Conservation (phyloP, 1,139 yeast species). For the Lodderomyces beijingensis region DNA sequence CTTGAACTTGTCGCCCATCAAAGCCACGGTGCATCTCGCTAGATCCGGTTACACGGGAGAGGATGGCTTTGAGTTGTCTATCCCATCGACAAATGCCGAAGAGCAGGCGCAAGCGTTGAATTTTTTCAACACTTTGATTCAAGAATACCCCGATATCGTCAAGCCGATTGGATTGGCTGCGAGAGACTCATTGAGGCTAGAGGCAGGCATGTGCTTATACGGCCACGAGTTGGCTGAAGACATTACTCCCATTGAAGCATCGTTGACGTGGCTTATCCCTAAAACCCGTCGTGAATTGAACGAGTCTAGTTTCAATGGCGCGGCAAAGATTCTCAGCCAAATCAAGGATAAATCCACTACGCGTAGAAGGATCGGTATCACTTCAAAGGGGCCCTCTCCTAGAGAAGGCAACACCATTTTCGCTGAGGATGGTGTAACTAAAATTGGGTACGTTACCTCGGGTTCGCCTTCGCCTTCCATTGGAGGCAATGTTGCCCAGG, state of each 20-base stretch:
- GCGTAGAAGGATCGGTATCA: slow-evolving; percentile 69
- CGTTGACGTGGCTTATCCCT: slow-evolving; percentile 85
- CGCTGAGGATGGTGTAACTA: slow-evolving; percentile 41
- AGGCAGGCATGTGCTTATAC: slow-evolving; percentile 97
- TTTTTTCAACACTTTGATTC: slow-evolving; percentile 60
- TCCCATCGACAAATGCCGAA: slow-evolving; percentile 50
- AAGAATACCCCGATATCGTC: slow-evolving; percentile 51
- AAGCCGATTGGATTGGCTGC: slow-evolving; percentile 95
- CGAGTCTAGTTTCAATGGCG: slow-evolving; percentile 65
- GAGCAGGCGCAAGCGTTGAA: slow-evolving; percentile 46
- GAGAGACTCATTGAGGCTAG: slow-evolving; percentile 88
- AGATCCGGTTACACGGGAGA: slow-evolving; percentile 98
- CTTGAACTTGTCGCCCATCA: slow-evolving; percentile 44
- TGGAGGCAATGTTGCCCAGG: slow-evolving; percentile 90
- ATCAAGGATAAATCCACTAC: slow-evolving; percentile 56
- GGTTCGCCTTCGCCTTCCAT: slow-evolving; percentile 89
- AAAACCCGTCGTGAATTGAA: slow-evolving; percentile 59
- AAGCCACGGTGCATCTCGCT: slow-evolving; percentile 60
- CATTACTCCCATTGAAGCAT: slow-evolving; percentile 86
- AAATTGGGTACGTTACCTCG: slow-evolving; percentile 76
- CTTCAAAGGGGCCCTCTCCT: slow-evolving; percentile 86
- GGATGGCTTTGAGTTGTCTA: slow-evolving; percentile 92
- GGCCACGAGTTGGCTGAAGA: slow-evolving; percentile 84
- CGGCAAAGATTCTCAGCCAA: slow-evolving; percentile 64
- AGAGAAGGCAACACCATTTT: slow-evolving; percentile 75